Percentiles rank a stretch among this genome's conserved stretches.
Evolutionary conservation across 1,139 yeast species (phyloP).

Genomic region (Maudiozyma humilis): DNA sequence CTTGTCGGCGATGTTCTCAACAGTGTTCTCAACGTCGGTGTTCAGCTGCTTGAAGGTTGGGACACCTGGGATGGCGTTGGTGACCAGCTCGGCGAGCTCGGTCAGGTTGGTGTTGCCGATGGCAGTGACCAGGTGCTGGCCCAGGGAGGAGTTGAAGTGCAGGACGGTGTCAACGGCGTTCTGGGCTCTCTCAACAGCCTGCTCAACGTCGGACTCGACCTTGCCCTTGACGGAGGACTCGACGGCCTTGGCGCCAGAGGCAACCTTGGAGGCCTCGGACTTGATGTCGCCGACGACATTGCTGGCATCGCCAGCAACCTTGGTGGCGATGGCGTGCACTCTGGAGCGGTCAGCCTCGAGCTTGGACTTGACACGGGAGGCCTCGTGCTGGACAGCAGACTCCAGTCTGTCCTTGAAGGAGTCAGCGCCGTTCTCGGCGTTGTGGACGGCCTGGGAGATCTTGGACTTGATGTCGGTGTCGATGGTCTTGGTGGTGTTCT

Average conservation of each 20-base stretch:
- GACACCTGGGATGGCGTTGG: slow-evolving; percentile 3
- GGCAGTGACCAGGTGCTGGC: slow-evolving; percentile 3
- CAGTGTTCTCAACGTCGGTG: neutral
- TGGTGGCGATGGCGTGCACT: neutral
- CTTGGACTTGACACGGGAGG: neutral
- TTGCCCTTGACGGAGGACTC: neutral
- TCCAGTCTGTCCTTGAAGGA: neutral
- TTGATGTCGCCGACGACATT: neutral
- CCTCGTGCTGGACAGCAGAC: neutral
- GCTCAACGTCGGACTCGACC: neutral
- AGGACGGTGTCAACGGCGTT: neutral
- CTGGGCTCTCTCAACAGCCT: neutral
- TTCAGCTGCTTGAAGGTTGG: neutral
- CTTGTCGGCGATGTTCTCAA: neutral
- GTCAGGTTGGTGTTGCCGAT: slow-evolving; percentile 1
- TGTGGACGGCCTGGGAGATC: neutral
- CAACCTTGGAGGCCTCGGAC: neutral
- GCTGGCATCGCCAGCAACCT: neutral
- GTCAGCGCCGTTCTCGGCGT: neutral
- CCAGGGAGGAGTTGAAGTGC: slow-evolving; percentile 2
- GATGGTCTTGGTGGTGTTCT: slow-evolving; percentile 1
- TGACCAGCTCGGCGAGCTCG: neutral
- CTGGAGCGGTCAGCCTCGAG: neutral
- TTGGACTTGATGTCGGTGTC: neutral
- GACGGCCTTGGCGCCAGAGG: neutral